A percentile compares a stretch with the other conserved stretches of the same genome.
These are phyloP conservation scores for Furcasterigmium furcatum DNA, from an alignment of 2,329 filamentous ascomycete genomes.

Conservation along the genomic window DNA sequence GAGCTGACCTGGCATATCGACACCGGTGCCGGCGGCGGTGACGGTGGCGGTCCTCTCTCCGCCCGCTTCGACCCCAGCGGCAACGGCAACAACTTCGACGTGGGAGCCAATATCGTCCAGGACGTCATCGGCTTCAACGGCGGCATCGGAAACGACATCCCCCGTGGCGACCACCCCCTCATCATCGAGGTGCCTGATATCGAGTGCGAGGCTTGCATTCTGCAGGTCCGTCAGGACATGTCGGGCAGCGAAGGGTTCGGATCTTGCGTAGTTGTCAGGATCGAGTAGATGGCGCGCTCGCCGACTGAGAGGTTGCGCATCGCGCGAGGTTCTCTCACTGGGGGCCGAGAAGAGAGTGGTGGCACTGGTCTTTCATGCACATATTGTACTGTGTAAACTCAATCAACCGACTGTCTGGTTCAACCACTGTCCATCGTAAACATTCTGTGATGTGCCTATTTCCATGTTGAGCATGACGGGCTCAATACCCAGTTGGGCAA, in stretches of 20 bases:
- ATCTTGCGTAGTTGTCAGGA: slow-evolving; percentile 6
- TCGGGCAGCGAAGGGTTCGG: slow-evolving; percentile 2
- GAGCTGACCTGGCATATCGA: not conserved
- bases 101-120: not conserved
- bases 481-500: too few relatives aligned
- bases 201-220: slow-evolving; percentile 1
- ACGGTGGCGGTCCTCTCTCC: not conserved
- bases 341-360: too few relatives aligned
- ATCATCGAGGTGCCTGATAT: slow-evolving; percentile 1
- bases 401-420: too few relatives aligned
- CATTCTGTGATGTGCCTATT: too few relatives aligned
- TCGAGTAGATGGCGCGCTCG: too few relatives aligned
- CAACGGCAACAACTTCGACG: slow-evolving; percentile 3
- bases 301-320: too few relatives aligned
- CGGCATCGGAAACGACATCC: not conserved
- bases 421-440: too few relatives aligned
- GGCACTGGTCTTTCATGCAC: too few relatives aligned
- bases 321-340: too few relatives aligned
- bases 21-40: not conserved
- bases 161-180: slow-evolving; percentile 4
- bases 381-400: too few relatives aligned
- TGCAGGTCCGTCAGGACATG: slow-evolving; percentile 5
- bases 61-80: slow-evolving; percentile 2
- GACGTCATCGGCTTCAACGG: not conserved
- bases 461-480: too few relatives aligned